Evolutionary conservation across 1,139 yeast genomes (phyloP), one percentile per base, ranked within the genome.

Genomic region (Candida sp.): DNA sequence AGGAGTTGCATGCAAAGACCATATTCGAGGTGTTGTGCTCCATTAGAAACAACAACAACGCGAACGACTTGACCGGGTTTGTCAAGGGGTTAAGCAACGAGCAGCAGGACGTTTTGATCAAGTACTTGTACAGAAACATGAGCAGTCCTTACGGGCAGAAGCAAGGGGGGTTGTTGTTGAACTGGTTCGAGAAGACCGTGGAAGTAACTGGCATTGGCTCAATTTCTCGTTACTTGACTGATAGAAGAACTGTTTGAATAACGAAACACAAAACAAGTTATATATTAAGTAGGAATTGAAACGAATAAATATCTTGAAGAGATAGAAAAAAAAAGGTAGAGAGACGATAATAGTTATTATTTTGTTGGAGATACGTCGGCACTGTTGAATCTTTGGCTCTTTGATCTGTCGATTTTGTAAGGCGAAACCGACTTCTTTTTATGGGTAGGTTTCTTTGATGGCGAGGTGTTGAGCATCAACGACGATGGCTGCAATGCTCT

Each of bases 181-280:
- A 86, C 38, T 96, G 99, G 99, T 91, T 88, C 66, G 98, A 94
- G 62, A 92, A 91, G 70, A 83, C 96, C 27, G 86, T 90, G 39
- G 96, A 88, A 56, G 72, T 83, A 42, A 84, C 93, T 11, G 98
- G 98, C 17, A 85, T 89, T 66, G 97, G 97, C 8, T 90, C 97
- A 41, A 88, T 94, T 60, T 89, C 90, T 47, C 85, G 97, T 61
- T 91, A 84, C 69, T 78, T 92, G 72, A 83, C 92, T 46, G 98
- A 93, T 70, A 83, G 96, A 73, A 82, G 96, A 66, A 84, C 91
- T 12, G 90, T 91, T 42, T 88, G 70, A 53, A 37, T 38, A 25
- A 23, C 11, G 7, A 7, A 26, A 25, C n/a, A 26, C 8, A 26
- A 6, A 38, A 34, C 2, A 8, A 28, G 34, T 9, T 17, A 37